Percentiles rank a stretch among this genome's conserved stretches.
Conservation (phyloP, 768 basidiomycete species). For the Naganishia onofrii region DNA sequence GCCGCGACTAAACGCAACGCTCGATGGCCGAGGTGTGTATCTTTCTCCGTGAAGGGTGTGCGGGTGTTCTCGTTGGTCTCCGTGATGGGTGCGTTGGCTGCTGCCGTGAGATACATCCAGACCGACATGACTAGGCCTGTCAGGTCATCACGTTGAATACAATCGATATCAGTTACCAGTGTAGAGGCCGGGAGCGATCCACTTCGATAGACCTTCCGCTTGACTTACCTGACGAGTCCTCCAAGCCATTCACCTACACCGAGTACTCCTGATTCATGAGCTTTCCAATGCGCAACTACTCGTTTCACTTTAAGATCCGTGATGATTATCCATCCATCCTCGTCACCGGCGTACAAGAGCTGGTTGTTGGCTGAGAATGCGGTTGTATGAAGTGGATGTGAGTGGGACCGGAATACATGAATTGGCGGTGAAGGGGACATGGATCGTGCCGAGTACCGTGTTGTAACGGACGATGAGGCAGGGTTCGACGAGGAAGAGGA, state of each 20-base stretch:
- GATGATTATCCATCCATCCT: constrained; percentile 69
- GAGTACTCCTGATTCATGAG: constrained; percentile 69
- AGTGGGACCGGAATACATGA: constrained; percentile 73
- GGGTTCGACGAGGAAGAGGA: too few relatives aligned
- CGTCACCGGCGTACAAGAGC: constrained; percentile 81
- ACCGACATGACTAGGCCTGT: constrained; percentile 86
- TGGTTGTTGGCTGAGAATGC: constrained; percentile 70
- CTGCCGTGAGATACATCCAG: constrained; percentile 59
- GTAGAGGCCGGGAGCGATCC: not conserved
- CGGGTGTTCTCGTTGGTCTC: not conserved
- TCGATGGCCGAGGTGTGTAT: not conserved
- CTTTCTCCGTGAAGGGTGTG: not conserved
- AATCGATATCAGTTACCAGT: constrained; percentile 1
- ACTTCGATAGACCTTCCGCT: too few relatives aligned
- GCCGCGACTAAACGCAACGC: constrained; percentile 65
- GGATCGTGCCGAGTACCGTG: not conserved
- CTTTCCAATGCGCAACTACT: constrained; percentile 69
- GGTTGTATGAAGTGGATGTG: constrained; percentile 62
- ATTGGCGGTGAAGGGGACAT: constrained; percentile 56
- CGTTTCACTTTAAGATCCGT: constrained; percentile 75
- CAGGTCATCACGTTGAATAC: too few relatives aligned
- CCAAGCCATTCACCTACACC: constrained; percentile 72
- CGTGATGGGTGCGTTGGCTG: not conserved
- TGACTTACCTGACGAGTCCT: constrained; percentile 72
- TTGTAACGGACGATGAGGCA: too few relatives aligned